Conservation (phyloP, 202 grass and related monocot species). For the Cymbopogon flexuosus region DNA sequence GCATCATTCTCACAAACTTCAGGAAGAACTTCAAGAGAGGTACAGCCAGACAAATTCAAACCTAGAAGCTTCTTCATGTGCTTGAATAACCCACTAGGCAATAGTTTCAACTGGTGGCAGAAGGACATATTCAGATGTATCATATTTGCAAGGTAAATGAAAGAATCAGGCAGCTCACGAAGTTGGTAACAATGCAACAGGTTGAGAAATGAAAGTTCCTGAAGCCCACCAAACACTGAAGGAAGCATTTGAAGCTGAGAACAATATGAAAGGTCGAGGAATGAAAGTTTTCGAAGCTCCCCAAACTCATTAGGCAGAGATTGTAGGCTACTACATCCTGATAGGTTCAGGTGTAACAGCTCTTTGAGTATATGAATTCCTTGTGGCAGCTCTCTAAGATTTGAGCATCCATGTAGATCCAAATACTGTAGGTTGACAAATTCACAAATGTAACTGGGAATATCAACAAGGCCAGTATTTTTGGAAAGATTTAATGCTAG, state of each 20-base stretch:
- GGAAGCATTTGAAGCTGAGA: background rate
- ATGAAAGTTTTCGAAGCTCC: background rate
- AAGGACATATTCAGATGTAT: background rate
- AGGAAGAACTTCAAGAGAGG: background rate
- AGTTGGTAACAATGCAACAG: background rate
- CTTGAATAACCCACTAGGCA: background rate
- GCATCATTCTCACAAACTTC: background rate
- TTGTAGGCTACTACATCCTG: background rate
- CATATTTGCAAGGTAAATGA: background rate
- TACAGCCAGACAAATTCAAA: background rate
- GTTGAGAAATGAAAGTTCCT: background rate
- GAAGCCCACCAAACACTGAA: background rate
- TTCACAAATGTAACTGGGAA: background rate
- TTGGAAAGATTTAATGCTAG: background rate
- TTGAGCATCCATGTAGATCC: background rate
- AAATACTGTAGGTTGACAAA: background rate
- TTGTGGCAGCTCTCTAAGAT: background rate
- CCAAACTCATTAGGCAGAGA: background rate
- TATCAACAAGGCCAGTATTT: background rate
- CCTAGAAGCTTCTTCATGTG: background rate
- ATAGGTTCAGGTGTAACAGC: background rate
- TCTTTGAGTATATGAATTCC: background rate
- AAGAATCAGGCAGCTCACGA: background rate
- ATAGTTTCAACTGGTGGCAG: background rate
- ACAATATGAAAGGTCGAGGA: background rate